Evolutionary conservation across 768 basidiomycete genomes (phyloP).

Genomic region (Auriscalpium orientale): DNA sequence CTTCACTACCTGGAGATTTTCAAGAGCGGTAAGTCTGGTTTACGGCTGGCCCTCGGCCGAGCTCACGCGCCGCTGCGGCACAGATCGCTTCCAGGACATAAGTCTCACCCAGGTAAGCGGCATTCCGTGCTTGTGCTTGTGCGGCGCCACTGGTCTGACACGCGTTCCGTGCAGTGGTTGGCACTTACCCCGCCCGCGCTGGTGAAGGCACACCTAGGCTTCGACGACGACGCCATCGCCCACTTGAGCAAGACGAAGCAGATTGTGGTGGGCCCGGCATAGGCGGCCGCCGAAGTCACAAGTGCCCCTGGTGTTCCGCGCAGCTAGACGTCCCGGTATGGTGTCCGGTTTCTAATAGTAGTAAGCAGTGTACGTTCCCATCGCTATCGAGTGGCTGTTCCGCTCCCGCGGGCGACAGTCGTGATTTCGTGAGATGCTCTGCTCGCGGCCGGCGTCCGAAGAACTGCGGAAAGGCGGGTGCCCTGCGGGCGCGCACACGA

Average conservation of each 20-base stretch:
- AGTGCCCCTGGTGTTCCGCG: no score
- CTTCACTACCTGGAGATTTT: slow-evolving; percentile 35
- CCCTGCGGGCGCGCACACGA: no score
- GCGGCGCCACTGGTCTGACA: neutral
- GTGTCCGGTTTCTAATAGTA: no score
- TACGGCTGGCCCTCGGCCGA: neutral
- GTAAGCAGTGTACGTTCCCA: no score
- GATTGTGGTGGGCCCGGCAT: slow-evolving; percentile 28
- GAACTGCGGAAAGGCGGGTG: no score
- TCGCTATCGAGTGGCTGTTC: no score
- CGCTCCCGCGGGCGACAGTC: no score
- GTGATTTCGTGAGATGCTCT: no score
- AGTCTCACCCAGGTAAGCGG: slow-evolving; percentile 21
- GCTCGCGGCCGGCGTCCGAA: no score
- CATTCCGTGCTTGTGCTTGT: neutral
- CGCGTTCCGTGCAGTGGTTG: slow-evolving; percentile 6
- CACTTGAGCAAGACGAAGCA: slow-evolving; percentile 45
- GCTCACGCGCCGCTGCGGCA: neutral
- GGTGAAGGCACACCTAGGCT: slow-evolving; percentile 52
- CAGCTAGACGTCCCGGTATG: no score
- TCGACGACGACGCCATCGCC: slow-evolving; percentile 43
- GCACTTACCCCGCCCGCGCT: slow-evolving; percentile 30
- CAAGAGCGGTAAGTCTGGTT: slow-evolving; percentile 20
- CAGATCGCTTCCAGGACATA: slow-evolving; percentile 25
- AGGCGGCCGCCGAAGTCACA: no score